Evolutionary conservation across 2,329 filamentous ascomycete genomes (phyloP), one percentile per base, ranked within the genome.

Genomic region (Phaeoacremonium minimum): DNA sequence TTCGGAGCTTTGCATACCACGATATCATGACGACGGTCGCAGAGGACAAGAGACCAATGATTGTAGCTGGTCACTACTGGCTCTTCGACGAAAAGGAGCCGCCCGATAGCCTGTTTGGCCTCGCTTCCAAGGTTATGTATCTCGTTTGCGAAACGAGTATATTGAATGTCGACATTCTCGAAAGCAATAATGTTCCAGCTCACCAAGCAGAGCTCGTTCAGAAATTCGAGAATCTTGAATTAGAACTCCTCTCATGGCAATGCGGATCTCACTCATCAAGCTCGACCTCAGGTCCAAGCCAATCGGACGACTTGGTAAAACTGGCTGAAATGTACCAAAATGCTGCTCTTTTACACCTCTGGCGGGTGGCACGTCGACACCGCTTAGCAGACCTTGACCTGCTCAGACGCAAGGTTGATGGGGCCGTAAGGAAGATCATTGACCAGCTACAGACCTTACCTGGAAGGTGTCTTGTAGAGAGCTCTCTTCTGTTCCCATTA

Each of bases 1-100:
- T 48, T 28, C 40, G 46, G 7, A 47, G 47, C 33, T 48, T 48
- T 37, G 46, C 46, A 13, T 48, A 48, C 32, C 46, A 48, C 33
- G 46, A 48, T 32, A 37, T 48, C n/a, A 33, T 48, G 15, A 32
- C 34, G 19, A 46, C 37, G 17, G 36, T 48, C 16, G 39, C 43
- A 6, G 18, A 38, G 15, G 35, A 32, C 18, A 20, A 40, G 18
- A 31, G 28, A 9, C 46, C 46, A 4, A 30, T 47, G 18, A 35
- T 48, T 9, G 22, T 26, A n/a, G 22, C 22, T 6, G 45, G 46
- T 9, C 16, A 29, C 15, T 44, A 46, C 35, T 46, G 42, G 41
- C 16, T 44, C n/a, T 28, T 19, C 15, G 28, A 35, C 30, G 26
- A 35, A 6, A 17, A 41, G n/a, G 35, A 33, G 18, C 14, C 26